Conservation (phyloP, 2,329 filamentous ascomycete genomes). For the Hypoxylon sp. region DNA sequence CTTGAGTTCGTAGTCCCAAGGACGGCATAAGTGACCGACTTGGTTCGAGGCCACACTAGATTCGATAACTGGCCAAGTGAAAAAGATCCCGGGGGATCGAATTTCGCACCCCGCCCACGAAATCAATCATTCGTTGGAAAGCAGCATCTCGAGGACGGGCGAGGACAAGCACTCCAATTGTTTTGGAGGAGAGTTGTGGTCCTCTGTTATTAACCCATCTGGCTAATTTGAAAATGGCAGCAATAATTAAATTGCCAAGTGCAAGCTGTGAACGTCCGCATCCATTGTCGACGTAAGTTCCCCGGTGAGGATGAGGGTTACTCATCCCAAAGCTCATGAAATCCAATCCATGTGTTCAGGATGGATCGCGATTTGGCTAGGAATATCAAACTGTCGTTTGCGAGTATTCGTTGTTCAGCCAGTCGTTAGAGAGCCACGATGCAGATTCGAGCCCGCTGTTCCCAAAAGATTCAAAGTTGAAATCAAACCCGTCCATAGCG, state of each 20-base stretch:
- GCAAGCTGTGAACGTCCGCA: background rate
- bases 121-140: background rate
- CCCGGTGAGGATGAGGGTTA: background rate
- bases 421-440: constrained; percentile 53
- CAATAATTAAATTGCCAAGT: constrained; percentile 31
- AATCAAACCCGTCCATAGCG: constrained; percentile 61
- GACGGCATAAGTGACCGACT: background rate
- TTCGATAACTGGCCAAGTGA: background rate
- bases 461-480: constrained; percentile 62
- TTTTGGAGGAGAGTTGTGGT: background rate
- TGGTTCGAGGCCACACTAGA: background rate
- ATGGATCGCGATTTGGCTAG: background rate
- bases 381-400: constrained; percentile 48
- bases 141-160: background rate
- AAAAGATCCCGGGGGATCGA: background rate
- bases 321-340: background rate
- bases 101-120: background rate
- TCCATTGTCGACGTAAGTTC: background rate
- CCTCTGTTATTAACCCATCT: constrained; percentile 21
- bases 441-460: constrained; percentile 52
- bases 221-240: constrained; percentile 26
- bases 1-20: background rate
- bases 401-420: constrained; percentile 51
- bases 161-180: background rate
- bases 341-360: background rate